Evolutionary conservation across 2,329 filamentous ascomycete genomes (phyloP).

Genomic region (Cladosporium sp.): DNA sequence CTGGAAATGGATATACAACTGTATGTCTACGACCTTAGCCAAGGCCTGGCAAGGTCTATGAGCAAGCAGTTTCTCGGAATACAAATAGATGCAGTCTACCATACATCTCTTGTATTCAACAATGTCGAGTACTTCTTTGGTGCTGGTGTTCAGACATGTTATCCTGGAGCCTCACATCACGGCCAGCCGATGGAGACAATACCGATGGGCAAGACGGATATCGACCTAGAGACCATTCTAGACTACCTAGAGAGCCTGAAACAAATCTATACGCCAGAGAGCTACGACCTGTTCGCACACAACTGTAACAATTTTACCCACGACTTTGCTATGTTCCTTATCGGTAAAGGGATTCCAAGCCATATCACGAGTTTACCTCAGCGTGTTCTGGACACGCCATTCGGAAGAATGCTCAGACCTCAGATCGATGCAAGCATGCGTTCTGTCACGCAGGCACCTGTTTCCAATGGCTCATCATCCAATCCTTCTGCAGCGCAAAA

Average conservation of each 20-base stretch:
- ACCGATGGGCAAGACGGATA: slow-evolving; percentile 67
- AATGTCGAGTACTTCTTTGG: slow-evolving; percentile 91
- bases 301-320: slow-evolving; percentile 99
- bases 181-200: slow-evolving; percentile 76
- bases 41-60: slow-evolving; percentile 44
- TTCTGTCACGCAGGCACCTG: slow-evolving; percentile 57
- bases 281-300: slow-evolving; percentile 83
- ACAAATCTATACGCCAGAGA: slow-evolving; percentile 70
- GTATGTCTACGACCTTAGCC: slow-evolving; percentile 51
- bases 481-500: slow-evolving; percentile 5
- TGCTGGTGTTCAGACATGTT: slow-evolving; percentile 76
- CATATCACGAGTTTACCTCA: slow-evolving; percentile 83
- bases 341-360: slow-evolving; percentile 82
- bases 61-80: slow-evolving; percentile 58
- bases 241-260: slow-evolving; percentile 85
- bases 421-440: slow-evolving; percentile 65
- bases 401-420: slow-evolving; percentile 82
- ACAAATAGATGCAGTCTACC: slow-evolving; percentile 88
- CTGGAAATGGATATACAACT: slow-evolving; percentile 48
- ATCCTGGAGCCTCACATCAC: slow-evolving; percentile 79
- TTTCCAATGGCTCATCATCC: slow-evolving; percentile 32
- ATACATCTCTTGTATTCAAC: slow-evolving; percentile 82
- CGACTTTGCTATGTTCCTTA: slow-evolving; percentile 81
- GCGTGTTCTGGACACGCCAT: slow-evolving; percentile 77
- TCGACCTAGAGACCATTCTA: slow-evolving; percentile 73